Conservation (phyloP, 805 yeast species). For the Maudiozyma turicensis region DNA sequence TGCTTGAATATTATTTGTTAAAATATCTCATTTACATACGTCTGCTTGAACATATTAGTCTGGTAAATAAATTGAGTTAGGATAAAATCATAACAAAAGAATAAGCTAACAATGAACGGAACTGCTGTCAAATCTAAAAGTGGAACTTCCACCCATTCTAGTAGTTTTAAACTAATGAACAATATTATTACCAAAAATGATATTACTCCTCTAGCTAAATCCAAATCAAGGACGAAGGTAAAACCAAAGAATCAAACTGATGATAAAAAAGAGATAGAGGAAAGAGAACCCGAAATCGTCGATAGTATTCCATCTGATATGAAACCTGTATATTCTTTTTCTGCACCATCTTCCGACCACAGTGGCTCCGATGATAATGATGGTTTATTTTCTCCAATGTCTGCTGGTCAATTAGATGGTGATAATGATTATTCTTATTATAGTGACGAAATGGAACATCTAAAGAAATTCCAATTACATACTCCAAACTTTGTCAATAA, state of each 20-base stretch:
- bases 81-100: background rate
- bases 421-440: constrained; percentile 12
- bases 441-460: background rate
- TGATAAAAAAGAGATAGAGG: background rate
- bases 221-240: constrained; percentile 1
- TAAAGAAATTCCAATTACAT: constrained; percentile 2
- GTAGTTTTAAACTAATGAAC: constrained; percentile 16
- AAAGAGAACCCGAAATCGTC: constrained; percentile 2
- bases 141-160: background rate
- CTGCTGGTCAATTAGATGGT: constrained; percentile 6
- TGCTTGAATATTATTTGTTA: no score
- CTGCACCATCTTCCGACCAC: background rate
- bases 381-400: constrained; percentile 21
- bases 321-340: background rate
- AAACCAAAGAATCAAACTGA: background rate
- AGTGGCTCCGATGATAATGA: constrained; percentile 8
- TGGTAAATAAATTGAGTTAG: no score
- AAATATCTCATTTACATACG: no score
- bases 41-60: no score
- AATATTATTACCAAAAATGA: constrained; percentile 21
- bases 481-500: background rate
- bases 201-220: constrained; percentile 16
- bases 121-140: background rate
- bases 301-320: constrained; percentile 8
- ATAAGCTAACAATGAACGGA: background rate